Base-by-base conservation (phyloP, 148 eudicot species). In the Agrostemma githago region DNA sequence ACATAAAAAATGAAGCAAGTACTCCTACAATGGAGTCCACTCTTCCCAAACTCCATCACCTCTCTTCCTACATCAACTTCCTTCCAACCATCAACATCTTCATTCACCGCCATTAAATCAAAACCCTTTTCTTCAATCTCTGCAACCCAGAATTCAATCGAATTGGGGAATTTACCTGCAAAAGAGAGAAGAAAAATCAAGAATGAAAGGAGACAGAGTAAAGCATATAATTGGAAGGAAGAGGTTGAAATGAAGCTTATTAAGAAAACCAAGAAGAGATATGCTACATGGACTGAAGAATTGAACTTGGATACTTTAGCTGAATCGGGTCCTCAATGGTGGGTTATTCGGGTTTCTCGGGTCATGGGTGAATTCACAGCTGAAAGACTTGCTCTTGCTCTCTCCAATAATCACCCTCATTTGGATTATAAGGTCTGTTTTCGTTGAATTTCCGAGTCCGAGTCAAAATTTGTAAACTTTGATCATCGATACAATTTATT, bases 241-340 rank as follows among this genome's bases (percentile, higher is more conserved):
- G 89, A 92, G 21, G 92, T 90, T 5, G 99, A 95, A 74, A 88
- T 86, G 77, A 88, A 70, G 67, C 89, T 95, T 2, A 75, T 84
- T 2, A 73, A 87, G 80, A 95, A 95, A 75, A 93, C 96, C 17
- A 80, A 80, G 74, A 80, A 80, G 62, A 82, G 79, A 62, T 80
- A 81, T 62, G 76, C 86, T 43, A 79, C 89, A 12, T 92, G 94
- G 99, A 90, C 84, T 17, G 99, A 92, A 58, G 89, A 92, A 70
- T 91, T 95, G 8, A 92, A 95, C 57, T 85, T 95, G 42, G 96
- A 95, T 70, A 81, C 58, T 8, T 80, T 95, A 68, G 85, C 94
- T 51, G 48, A 41, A 2, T 77, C 82, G 76, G 99, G 97, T 1
- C 90, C 92, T 4, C 96, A 90, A 39, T 95, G 99, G 99, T 95